Evolutionary conservation across 139 green algal genomes (phyloP).

Genomic region (Chlamydomonas sp.): DNA sequence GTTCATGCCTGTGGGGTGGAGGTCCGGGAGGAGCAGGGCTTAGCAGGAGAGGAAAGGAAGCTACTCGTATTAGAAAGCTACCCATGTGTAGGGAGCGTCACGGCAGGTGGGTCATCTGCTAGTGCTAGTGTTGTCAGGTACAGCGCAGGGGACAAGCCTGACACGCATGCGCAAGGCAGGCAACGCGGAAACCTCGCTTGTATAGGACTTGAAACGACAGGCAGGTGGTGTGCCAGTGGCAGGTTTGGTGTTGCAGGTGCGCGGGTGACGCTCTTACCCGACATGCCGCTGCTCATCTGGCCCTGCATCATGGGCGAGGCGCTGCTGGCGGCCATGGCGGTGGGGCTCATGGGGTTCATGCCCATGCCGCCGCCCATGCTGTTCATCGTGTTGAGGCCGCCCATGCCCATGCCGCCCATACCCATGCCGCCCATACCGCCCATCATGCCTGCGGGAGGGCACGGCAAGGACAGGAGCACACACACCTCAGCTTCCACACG

Average conservation of each 20-base stretch:
- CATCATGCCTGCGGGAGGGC: background rate
- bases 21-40: no score
- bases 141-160: no score
- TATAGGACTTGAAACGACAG: no score
- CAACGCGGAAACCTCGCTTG: no score
- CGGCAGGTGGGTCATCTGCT: no score
- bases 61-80: background rate
- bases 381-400: background rate
- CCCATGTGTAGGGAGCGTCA: background rate
- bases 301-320: constrained; percentile 11
- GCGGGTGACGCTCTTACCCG: background rate
- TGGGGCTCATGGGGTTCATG: background rate
- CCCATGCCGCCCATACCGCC: background rate
- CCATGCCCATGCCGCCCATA: background rate
- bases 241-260: no score
- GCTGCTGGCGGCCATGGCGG: background rate
- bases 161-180: no score
- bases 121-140: no score
- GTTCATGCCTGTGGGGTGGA: constrained; percentile 4
- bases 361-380: constrained; percentile 17
- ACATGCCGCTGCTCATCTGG: background rate
- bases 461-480: background rate
- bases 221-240: no score
- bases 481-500: background rate
- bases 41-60: background rate